phyloP scores from a whole-genome alignment of 768 basidiomycete genomes.

The Auriscalpium orientale region DNA sequence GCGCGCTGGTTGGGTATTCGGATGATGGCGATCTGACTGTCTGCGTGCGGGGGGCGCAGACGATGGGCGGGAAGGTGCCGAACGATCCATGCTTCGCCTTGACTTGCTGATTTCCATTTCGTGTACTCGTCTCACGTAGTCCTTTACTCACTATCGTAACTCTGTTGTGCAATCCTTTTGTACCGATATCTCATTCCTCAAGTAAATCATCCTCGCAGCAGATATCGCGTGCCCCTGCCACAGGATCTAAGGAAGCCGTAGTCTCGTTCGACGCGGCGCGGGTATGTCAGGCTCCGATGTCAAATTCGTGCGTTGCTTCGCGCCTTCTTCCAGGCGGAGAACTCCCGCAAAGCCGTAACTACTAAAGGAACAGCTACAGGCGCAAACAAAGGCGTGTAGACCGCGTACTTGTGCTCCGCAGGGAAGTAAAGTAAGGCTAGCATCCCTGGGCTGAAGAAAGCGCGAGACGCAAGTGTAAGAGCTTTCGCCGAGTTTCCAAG shows the following conservation, averaged over 20 bases:
- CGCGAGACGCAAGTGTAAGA: constrained; percentile 61
- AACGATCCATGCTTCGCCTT: neutral
- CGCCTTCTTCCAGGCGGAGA: constrained; percentile 49
- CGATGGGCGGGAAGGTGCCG: no score
- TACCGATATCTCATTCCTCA: neutral
- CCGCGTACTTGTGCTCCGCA: constrained; percentile 94
- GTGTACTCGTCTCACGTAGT: neutral
- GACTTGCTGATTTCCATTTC: neutral
- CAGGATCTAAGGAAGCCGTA: no score
- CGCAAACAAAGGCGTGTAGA: constrained; percentile 93
- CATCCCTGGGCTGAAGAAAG: constrained; percentile 98
- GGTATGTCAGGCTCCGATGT: no score
- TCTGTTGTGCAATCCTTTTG: neutral
- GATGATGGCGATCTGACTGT: neutral
- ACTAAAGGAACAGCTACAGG: constrained; percentile 80
- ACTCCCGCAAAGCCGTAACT: constrained; percentile 65
- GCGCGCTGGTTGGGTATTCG: no score
- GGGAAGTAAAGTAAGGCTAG: constrained; percentile 94
- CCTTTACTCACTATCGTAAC: neutral
- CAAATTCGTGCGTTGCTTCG: constrained; percentile 8
- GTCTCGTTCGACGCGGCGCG: no score
- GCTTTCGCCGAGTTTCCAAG: constrained; percentile 59
- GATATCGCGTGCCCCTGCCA: no score
- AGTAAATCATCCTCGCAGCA: neutral
- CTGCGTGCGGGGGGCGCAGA: no score